Conservation (phyloP, 768 basidiomycete genomes). For the Trichaptum fuscoviolaceum region DNA sequence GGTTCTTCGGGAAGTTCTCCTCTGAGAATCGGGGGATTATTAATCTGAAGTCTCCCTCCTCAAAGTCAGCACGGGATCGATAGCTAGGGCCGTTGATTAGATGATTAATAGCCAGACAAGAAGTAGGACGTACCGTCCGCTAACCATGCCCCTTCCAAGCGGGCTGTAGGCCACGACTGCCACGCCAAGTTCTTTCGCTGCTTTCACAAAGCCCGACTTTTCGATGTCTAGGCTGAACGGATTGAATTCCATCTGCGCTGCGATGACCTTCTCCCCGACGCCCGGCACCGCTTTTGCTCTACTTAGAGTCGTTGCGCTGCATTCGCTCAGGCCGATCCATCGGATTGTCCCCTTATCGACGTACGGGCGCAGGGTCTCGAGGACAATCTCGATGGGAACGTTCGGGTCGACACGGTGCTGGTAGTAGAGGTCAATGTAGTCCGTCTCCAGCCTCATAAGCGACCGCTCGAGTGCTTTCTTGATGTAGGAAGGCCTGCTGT, state of each 20-base stretch:
- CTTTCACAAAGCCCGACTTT: conserved; percentile 21
- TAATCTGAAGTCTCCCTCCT: conserved; percentile 23
- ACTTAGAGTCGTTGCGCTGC: conserved; percentile 23
- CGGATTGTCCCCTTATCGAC: conserved; percentile 25
- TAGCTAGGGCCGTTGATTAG: conserved; percentile 5
- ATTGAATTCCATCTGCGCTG: conserved; percentile 29
- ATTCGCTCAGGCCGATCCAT: conserved; percentile 33
- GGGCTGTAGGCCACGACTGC: conserved; percentile 31
- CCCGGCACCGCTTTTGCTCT: conserved; percentile 26
- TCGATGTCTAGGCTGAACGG: conserved; percentile 21
- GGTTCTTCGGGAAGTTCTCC: conserved; percentile 30
- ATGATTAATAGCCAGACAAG: background rate
- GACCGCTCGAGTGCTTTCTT: conserved; percentile 14
- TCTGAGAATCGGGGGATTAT: conserved; percentile 25
- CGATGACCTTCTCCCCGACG: conserved; percentile 23
- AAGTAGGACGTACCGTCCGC: conserved; percentile 16
- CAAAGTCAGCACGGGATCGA: conserved; percentile 21
- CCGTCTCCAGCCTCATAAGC: conserved; percentile 15
- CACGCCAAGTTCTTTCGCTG: conserved; percentile 26
- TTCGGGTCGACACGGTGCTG: conserved; percentile 29
- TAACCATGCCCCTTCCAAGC: conserved; percentile 33
- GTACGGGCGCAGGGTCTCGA: conserved; percentile 11
- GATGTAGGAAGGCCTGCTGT: conserved; percentile 17
- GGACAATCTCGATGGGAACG: conserved; percentile 26
- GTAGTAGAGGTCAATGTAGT: conserved; percentile 25